Evolutionary conservation across 306 rosid genomes (phyloP).

Genomic region (Vigna radiata): DNA sequence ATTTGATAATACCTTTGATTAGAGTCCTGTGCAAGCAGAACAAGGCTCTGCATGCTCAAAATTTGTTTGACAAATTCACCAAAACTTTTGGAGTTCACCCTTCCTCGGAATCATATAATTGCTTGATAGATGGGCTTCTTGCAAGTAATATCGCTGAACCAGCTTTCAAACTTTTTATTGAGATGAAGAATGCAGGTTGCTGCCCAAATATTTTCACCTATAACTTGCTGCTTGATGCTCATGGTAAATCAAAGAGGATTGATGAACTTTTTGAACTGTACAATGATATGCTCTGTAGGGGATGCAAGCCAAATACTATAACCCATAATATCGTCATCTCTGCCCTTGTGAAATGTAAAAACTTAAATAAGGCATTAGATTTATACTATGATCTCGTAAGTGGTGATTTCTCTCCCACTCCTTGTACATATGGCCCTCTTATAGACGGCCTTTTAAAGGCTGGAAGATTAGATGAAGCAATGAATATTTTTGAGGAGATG

Average conservation of each 20-base stretch:
- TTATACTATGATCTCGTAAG: slow-evolving; percentile 80
- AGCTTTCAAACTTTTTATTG: slow-evolving; percentile 73
- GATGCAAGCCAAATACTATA: slow-evolving; percentile 78
- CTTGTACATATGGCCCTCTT: slow-evolving; percentile 91
- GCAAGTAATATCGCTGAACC: slow-evolving; percentile 51
- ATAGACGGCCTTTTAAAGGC: slow-evolving; percentile 84
- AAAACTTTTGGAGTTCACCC: slow-evolving; percentile 66
- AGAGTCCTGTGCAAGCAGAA: slow-evolving; percentile 65
- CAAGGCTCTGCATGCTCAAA: slow-evolving; percentile 71
- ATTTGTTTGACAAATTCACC: slow-evolving; percentile 71
- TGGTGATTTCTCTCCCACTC: slow-evolving; percentile 87
- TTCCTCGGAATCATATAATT: slow-evolving; percentile 74
- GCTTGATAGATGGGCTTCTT: slow-evolving; percentile 83
- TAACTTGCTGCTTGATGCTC: slow-evolving; percentile 81
- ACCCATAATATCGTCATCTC: slow-evolving; percentile 86
- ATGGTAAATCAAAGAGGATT: slow-evolving; percentile 79
- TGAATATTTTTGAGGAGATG: slow-evolving; percentile 85
- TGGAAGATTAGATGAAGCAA: slow-evolving; percentile 79
- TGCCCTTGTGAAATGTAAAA: slow-evolving; percentile 69
- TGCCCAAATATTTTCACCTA: slow-evolving; percentile 82
- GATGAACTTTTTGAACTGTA: slow-evolving; percentile 68
- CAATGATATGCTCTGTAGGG: slow-evolving; percentile 74
- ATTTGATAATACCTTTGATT: slow-evolving; percentile 69
- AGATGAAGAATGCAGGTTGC: slow-evolving; percentile 81
- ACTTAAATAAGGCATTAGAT: slow-evolving; percentile 68